These are phyloP conservation scores for Colletotrichum eleusines DNA, from an alignment of 2,329 filamentous ascomycete genomes.

Conservation along the genomic window DNA sequence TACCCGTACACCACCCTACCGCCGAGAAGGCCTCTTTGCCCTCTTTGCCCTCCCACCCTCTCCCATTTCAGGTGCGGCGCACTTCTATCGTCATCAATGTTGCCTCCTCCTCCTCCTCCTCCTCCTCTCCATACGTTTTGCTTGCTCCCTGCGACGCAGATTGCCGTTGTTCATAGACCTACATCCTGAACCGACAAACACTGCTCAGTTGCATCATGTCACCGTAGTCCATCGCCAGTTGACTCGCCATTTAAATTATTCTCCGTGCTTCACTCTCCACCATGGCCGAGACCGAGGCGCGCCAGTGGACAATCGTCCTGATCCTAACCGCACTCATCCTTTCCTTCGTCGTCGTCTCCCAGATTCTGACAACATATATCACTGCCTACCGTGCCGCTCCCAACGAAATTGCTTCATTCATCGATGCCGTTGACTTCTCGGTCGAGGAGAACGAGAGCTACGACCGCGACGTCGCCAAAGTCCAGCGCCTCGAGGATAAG, in stretches of 20 bases:
- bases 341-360: slow-evolving; percentile 65
- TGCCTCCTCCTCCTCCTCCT: slow-evolving; percentile 33
- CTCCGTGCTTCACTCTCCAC: slow-evolving; percentile 44
- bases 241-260: slow-evolving; percentile 7
- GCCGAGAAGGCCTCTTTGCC: slow-evolving; percentile 14
- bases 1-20: slow-evolving; percentile 26
- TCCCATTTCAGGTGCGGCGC: slow-evolving; percentile 32
- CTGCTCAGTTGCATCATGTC: slow-evolving; percentile 27
- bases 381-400: slow-evolving; percentile 70
- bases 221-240: slow-evolving; percentile 15
- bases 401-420: slow-evolving; percentile 67
- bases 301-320: slow-evolving; percentile 70
- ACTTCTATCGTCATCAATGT: slow-evolving; percentile 38
- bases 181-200: slow-evolving; percentile 3
- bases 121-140: slow-evolving; percentile 8
- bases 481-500: slow-evolving; percentile 72
- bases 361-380: slow-evolving; percentile 64
- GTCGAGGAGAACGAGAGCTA: slow-evolving; percentile 74
- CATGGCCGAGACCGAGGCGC: slow-evolving; percentile 64
- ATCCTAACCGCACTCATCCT: slow-evolving; percentile 69
- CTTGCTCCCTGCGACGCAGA: neutral
- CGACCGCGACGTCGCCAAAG: slow-evolving; percentile 68
- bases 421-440: slow-evolving; percentile 72
- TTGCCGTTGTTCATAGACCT: slow-evolving; percentile 1
- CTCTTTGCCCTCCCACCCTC: slow-evolving; percentile 28